phyloP scores from a whole-genome alignment of 2,329 filamentous ascomycete species.

The Verticillium klebahnii region DNA sequence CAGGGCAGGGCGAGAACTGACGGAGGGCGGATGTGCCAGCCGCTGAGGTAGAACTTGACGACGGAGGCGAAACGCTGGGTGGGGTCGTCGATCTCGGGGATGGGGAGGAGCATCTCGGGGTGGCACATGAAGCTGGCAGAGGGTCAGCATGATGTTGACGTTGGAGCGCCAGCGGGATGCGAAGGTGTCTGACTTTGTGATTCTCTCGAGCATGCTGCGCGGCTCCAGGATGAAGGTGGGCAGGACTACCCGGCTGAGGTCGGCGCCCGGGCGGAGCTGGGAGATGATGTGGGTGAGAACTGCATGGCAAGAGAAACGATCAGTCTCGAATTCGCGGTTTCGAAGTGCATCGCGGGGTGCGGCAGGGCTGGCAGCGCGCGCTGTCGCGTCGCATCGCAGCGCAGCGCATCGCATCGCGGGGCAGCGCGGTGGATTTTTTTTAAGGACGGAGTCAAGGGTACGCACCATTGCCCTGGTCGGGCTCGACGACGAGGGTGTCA shows the following conservation, averaged over 20 bases:
- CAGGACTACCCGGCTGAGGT: constrained; percentile 88
- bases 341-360: background rate
- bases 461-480: constrained; percentile 91
- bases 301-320: constrained; percentile 29
- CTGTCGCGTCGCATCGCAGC: background rate
- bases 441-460: constrained; percentile 9
- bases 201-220: constrained; percentile 94
- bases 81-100: constrained; percentile 84
- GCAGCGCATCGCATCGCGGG: background rate
- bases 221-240: constrained; percentile 98
- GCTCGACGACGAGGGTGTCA: constrained; percentile 79
- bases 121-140: constrained; percentile 91
- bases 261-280: constrained; percentile 89
- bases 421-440: background rate
- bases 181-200: constrained; percentile 73
- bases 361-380: background rate
- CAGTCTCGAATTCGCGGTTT: background rate
- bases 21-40: constrained; percentile 98
- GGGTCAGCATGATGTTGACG: background rate
- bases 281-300: constrained; percentile 97
- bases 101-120: constrained; percentile 87
- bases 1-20: constrained; percentile 40
- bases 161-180: background rate
- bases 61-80: constrained; percentile 87
- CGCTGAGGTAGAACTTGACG: constrained; percentile 96